Base-by-base conservation (phyloP, 139 green algal species). In the Chara braunii region DNA sequence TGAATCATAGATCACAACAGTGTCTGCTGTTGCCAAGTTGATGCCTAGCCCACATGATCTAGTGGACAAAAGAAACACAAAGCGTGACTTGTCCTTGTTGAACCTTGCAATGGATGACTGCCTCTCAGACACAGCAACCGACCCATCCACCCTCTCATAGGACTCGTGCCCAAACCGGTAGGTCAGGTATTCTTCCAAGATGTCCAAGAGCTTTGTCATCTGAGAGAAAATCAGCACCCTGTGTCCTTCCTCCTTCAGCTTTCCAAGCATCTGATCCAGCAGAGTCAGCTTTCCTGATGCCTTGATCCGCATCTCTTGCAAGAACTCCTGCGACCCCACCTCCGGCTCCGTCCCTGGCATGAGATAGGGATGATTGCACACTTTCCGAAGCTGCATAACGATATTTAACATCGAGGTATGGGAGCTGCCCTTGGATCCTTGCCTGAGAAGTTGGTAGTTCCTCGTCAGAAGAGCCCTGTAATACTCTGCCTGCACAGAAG, bases 341-440 rank as follows among this genome's bases (percentile, higher is more conserved):
- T 31, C 7, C 8, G 63, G 63, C 14, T 72, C 63, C 1, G 63
- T 72, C 28, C 59, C 78, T 3, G 73, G 43, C 51, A 84, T 80
- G 2, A 84, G 53, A 53, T 83, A 84, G 36, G 78, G 78, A 64
- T 84, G 78, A 74, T 95, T 95, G 87, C 90, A 96, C 40, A 78
- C 84, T 77, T 96, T 96, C 51, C 92, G 89, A n/a, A 96, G 85
- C 71, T 96, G 87, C n/a, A 79, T 85, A 63, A 96, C 85, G 75
- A 94, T 91, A 78, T 95, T 95, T 37, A 94, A 79, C 75, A 94
- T 77, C 4, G 71, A 85, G 32, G 90, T 77, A 23, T 89, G 74
- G 0, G 37, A 28, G 28, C 63, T 54, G 42, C 35, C 52, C 51
- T n/a, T 72, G 18, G 40, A 48, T 48, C 18, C 63, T 37, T 68